Evolutionary conservation across 768 basidiomycete species (phyloP).

Genomic region (Coprinopsis strossmayeri): DNA sequence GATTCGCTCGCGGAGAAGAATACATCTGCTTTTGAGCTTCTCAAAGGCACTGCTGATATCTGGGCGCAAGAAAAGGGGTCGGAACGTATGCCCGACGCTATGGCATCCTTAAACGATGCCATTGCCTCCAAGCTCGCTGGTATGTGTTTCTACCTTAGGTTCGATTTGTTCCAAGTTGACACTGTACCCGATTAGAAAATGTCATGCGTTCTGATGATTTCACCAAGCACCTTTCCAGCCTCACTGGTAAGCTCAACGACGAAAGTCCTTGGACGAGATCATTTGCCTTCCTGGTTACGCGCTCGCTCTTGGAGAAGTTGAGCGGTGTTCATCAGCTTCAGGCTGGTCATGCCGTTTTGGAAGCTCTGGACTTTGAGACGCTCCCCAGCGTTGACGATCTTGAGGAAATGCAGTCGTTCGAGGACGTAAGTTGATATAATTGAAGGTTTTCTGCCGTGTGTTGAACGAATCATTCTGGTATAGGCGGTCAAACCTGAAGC

Average conservation of each 20-base stretch:
- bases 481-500: conserved; percentile 35
- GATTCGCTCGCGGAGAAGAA: conserved; percentile 43
- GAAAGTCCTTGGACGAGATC: conserved; percentile 44
- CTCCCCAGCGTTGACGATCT: conserved; percentile 41
- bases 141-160: conserved; percentile 23
- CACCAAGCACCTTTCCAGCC: conserved; percentile 33
- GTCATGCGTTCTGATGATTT: conserved; percentile 47
- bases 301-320: conserved; percentile 49
- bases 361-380: conserved; percentile 37
- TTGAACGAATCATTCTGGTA: neutral
- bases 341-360: conserved; percentile 42
- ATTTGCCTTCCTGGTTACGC: conserved; percentile 56
- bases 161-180: too few relatives aligned
- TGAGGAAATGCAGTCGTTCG: conserved; percentile 23
- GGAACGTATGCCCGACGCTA: conserved; percentile 31
- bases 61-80: conserved; percentile 25
- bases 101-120: conserved; percentile 46
- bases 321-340: conserved; percentile 55
- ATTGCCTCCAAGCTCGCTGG: conserved; percentile 63
- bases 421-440: conserved; percentile 20
- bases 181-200: too few relatives aligned
- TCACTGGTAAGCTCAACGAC: conserved; percentile 49
- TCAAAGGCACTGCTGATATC: conserved; percentile 48
- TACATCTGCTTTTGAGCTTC: conserved; percentile 30
- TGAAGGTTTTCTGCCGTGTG: too few relatives aligned